These are phyloP conservation scores for Ehretia macrophylla DNA, from an alignment of 257 asterid genomes.

Conservation along the genomic window DNA sequence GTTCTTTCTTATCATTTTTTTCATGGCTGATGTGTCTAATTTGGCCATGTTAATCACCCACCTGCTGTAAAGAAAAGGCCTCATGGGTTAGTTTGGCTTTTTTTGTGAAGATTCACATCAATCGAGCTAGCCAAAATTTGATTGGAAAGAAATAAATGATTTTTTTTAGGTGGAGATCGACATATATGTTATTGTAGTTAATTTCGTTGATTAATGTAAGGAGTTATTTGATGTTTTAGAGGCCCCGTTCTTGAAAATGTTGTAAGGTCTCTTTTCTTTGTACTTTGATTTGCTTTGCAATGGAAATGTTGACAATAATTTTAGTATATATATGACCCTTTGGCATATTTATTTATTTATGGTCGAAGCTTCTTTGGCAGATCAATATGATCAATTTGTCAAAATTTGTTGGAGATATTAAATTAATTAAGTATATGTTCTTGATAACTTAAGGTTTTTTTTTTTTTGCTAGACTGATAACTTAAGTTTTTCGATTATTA, in stretches of 20 bases:
- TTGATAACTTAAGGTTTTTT: too few relatives aligned
- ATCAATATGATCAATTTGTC: too few relatives aligned
- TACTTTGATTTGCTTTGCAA: not conserved
- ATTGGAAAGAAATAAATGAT: not conserved
- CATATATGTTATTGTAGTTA: not conserved
- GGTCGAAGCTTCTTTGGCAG: too few relatives aligned
- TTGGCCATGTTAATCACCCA: slow-evolving; percentile 16
- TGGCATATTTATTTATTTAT: too few relatives aligned
- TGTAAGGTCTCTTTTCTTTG: slow-evolving; percentile 7
- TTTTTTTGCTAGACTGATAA: too few relatives aligned
- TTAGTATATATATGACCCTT: not conserved
- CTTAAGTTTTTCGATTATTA: too few relatives aligned
- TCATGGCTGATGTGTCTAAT: slow-evolving; percentile 7
- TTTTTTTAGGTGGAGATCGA: slow-evolving; percentile 9
- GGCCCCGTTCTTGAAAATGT: slow-evolving; percentile 5
- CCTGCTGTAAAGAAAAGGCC: slow-evolving; percentile 17
- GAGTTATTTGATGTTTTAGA: slow-evolving; percentile 9
- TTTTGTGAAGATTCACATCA: not conserved
- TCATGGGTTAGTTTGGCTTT: slow-evolving; percentile 8
- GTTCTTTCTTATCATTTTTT: slow-evolving; percentile 2
- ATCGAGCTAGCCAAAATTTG: not conserved
- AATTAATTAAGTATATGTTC: too few relatives aligned
- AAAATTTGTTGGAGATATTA: too few relatives aligned
- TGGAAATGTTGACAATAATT: not conserved
- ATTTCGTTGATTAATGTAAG: too few relatives aligned